These are phyloP conservation scores for Verticillium nubilum DNA, from an alignment of 2,329 filamentous ascomycete genomes.

Conservation along the genomic window DNA sequence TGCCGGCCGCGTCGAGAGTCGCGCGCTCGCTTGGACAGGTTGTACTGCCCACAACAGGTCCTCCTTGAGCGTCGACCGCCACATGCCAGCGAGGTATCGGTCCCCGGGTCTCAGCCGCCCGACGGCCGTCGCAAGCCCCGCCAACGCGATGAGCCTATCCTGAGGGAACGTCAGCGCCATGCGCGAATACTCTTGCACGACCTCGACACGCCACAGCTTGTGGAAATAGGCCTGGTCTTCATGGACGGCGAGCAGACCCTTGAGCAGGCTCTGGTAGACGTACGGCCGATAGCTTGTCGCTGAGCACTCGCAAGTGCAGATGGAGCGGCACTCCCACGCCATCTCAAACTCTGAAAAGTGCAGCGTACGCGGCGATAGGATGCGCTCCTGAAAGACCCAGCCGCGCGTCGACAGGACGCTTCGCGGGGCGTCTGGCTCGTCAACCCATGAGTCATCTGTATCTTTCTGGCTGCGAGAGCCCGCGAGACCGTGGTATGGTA, in stretches of 20 bases:
- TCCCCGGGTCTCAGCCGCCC: not conserved
- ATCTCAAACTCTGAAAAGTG: conserved; percentile 5
- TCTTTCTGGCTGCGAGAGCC: not conserved
- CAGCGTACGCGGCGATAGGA: not conserved
- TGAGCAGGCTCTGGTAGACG: not conserved
- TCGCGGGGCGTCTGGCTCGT: not conserved
- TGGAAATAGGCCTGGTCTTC: not conserved
- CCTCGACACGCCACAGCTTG: not conserved
- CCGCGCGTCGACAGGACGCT: not conserved
- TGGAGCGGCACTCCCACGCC: conserved; percentile 12
- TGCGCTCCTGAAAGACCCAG: conserved; percentile 6
- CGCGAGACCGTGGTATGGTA: not conserved
- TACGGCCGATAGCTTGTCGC: not conserved
- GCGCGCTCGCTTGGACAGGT: not conserved
- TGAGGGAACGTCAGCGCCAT: not conserved
- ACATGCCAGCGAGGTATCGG: not conserved
- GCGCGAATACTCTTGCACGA: not conserved
- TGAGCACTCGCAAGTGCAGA: not conserved
- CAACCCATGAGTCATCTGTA: not conserved
- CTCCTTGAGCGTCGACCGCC: not conserved
- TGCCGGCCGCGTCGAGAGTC: not conserved
- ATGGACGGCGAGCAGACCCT: not conserved
- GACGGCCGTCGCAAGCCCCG: not conserved
- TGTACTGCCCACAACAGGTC: not conserved
- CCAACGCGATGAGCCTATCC: not conserved